phyloP scores from a whole-genome alignment of 2,329 filamentous ascomycete genomes.

The Paecilomyces niveus region DNA sequence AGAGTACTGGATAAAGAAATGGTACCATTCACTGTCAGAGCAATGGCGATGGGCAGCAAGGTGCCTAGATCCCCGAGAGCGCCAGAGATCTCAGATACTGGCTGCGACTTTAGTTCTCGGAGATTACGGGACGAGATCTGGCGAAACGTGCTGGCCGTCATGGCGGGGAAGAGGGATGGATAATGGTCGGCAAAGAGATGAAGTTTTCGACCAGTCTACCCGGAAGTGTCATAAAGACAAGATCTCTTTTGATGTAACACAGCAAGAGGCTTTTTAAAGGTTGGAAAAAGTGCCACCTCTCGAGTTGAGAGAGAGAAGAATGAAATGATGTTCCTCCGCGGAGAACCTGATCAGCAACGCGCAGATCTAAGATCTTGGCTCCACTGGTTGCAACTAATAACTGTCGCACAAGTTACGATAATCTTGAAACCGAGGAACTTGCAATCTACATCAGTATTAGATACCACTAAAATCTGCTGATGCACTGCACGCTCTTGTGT shows the following conservation, averaged over 20 bases:
- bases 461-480: neutral
- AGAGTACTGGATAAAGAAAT: constrained; percentile 79
- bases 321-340: neutral
- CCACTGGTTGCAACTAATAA: neutral
- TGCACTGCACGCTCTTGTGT: neutral
- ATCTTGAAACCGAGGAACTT: neutral
- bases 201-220: neutral
- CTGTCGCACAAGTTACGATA: neutral
- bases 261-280: neutral
- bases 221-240: neutral
- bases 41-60: constrained; percentile 79
- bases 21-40: constrained; percentile 68
- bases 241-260: neutral
- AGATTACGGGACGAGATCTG: constrained; percentile 44
- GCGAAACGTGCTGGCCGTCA: constrained; percentile 19
- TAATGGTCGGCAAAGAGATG: neutral
- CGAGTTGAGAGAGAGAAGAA: neutral
- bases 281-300: neutral
- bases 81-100: constrained; percentile 74
- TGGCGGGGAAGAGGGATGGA: constrained; percentile 5
- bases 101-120: constrained; percentile 47
- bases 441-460: neutral
- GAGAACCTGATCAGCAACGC: neutral
- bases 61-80: constrained; percentile 86
- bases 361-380: neutral